Percentiles rank a stretch among this genome's conserved stretches.
Conservation (phyloP, 306 rosid species). For the Malus sieversii region DNA sequence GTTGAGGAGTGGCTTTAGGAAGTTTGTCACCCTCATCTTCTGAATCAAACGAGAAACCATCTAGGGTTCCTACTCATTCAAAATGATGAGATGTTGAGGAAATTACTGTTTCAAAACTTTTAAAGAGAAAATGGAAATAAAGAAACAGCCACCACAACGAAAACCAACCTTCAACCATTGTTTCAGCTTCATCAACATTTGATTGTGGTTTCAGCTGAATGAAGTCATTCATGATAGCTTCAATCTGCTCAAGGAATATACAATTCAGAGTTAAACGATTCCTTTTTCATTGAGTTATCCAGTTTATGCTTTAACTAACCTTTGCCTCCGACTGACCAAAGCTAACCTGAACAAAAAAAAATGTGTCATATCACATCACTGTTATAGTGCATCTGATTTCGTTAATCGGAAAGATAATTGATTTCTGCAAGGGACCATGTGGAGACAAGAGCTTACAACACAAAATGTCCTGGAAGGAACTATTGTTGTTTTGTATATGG, state of each 20-base stretch:
- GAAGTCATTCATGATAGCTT: constrained; percentile 91
- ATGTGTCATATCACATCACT: constrained; percentile 13
- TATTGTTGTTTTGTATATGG: constrained; percentile 75
- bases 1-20: constrained; percentile 40
- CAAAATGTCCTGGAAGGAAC: constrained; percentile 95
- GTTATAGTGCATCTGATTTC: background rate
- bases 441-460: constrained; percentile 52
- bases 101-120: background rate
- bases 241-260: constrained; percentile 58
- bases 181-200: constrained; percentile 80
- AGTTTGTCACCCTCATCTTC: constrained; percentile 76
- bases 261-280: background rate
- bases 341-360: constrained; percentile 62
- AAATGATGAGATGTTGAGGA: constrained; percentile 14
- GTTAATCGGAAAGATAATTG: background rate
- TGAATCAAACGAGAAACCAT: constrained; percentile 86
- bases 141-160: constrained; percentile 10
- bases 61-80: constrained; percentile 73
- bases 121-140: background rate
- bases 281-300: background rate
- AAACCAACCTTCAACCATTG: constrained; percentile 88
- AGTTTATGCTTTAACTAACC: constrained; percentile 37
- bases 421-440: constrained; percentile 8
- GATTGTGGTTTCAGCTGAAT: constrained; percentile 81
- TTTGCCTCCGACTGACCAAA: constrained; percentile 93